Base-by-base conservation (phyloP, 2,329 filamentous ascomycete species). In the Fusarium goolgardi region DNA sequence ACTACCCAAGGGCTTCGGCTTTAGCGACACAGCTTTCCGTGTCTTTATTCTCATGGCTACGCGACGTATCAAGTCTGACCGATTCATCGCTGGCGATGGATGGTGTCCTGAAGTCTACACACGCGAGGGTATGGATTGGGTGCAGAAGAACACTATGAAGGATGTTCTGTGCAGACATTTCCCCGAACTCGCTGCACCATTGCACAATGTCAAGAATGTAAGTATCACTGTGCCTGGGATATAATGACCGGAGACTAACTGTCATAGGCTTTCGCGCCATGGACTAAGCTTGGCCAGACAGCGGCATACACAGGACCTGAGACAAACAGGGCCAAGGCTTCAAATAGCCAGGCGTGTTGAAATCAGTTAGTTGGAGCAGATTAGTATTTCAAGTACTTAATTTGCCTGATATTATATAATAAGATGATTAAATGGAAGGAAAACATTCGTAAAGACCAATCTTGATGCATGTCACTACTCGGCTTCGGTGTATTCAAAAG, bases 41-140 rank as follows among this genome's bases (percentile, higher is more conserved):
- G 63, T 67, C 0, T 67, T 67, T 5, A 67, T 67, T 4, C 47
- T 67, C 2, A 67, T 67, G 63, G 63, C 63, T 0, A 64, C 63
- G 0, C 52, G 63, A 0, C 63, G 63, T 3, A 67, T 67, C 16
- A 67, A 67, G 13, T 67, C 63, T 12, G 63, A 67, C 21, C 63
- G 63, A 0, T 67, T 67, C 34, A 53, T 67, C 4, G 63, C 63
- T 1, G 63, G 63, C 0, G 63, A 64, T 8, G 63, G 63, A 0
- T 67, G 63, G 63, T 67, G 63, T 18, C 58, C 63, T 5, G 63
- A 67, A 23, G 59, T 67, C 3, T 67, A 67, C 5, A 67, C 63
- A 0, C 63, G 46, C 2, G 63, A 67, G 4, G 58, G 63, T 0
- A 67, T 67, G 0, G 53, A 64, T 13, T 67, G 63, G 63, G 63